Evolutionary conservation across 805 yeast genomes (phyloP), one percentile per base, ranked within the genome.

Genomic region (Ogataea paraovalis): DNA sequence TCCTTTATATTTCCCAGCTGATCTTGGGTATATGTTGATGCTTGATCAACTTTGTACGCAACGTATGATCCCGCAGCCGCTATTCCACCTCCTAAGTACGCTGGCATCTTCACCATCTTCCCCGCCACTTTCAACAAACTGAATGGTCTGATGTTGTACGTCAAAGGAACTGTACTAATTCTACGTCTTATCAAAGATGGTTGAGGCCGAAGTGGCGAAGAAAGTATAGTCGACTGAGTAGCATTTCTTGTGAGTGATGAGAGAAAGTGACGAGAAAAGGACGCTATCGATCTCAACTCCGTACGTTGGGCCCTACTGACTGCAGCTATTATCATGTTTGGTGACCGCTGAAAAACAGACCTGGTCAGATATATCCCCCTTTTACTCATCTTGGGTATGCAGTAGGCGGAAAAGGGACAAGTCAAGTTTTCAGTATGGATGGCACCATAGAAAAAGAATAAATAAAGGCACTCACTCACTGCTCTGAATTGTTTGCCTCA

Each of bases 51-150:
- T 64, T 94, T 92, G 65, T 91, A 91, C 18, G 91, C 89, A 42
- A 92, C 83, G 62, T 90, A 94, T 2, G 96, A 85, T 0, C 96
- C 96, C 7, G 96, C 96, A 10, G 97, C 98, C 2, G 96, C 97
- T 32, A 90, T 67, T 0, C 96, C 90, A 7, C 96, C 91, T 2
- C 97, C 98, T 0, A 90, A 70, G 52, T 84, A 84, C 0, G 89
- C 92, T 0, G 97, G 97, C 2, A 85, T 64, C 46, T 76, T 77
- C 0, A 78, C 76, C 4, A 84, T 68, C 0, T 82, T 64, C 60
- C 77, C 82, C 21, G 84, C 83, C 13, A 74, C 47, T 1, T 76
- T 66, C 28, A 73, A 58, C 19, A 70, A 50, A 2, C 71, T 65
- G 43, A 70, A 60, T 4, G 48, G 41, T 27, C 68, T 52, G 9